Evolutionary conservation across 2,329 filamentous ascomycete genomes (phyloP), one percentile per base, ranked within the genome.

Genomic region (Talaromyces sp.): DNA sequence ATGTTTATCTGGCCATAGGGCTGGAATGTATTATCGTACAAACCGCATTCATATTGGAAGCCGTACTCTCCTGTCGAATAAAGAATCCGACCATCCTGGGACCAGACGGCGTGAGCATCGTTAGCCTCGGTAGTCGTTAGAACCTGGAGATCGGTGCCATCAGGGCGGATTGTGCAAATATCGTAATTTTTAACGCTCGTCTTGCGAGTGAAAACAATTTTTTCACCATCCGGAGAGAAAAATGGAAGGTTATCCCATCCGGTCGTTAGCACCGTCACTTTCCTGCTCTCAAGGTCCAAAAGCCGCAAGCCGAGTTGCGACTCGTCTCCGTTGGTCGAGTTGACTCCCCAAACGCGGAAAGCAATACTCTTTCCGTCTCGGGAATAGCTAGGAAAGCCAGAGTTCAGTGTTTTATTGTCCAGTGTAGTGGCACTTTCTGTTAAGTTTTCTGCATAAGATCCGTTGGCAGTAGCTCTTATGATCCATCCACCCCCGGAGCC

Each of bases 1-100:
- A 75, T 61, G 53, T 78, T 70, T 52, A 81, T 76, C 69, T 80
- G 77, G 1, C 78, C 77, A 55, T 79, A 79, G 0, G 76, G 78
- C 67, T 81, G 76, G 66, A 80, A 81, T 1, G 78, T 79, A 44
- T 78, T 63, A 56, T 80, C 78, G 58, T 76, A 80, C 1, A 74
- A 64, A 0, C 73, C 69, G 12, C 71, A 70, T 69, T 81, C 78
- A 50, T 77, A 73, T 36, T 76, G 70, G 68, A 80, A 80, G 2
- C 77, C 78, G 59, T 75, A 80, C 75, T 75, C 75, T 5, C 78
- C 78, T 14, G 69, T 78, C 6, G 66, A 73, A 47, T 72, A 81
- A 64, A 78, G 64, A 40, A 81, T 80, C 3, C 71, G 70, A 7
- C 76, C 76, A 67, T 80, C 77, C 1, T 71, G 68, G 0, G 73